Base-by-base conservation (phyloP, 352 stramenopile species). In the Phytophthora pinifolia region DNA sequence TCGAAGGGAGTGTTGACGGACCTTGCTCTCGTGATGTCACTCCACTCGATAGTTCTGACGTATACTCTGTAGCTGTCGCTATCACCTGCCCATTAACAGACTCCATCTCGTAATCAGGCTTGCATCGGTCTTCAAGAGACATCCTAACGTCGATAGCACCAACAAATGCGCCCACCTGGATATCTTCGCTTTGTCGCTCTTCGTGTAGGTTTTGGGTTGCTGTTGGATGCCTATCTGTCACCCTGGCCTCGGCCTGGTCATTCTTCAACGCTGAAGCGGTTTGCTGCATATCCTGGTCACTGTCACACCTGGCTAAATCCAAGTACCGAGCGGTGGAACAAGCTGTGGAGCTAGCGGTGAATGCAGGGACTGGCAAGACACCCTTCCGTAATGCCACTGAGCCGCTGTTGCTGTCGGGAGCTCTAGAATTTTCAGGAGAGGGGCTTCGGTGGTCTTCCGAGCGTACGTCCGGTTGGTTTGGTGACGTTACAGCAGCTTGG, bases 401-500 rank as follows among this genome's bases (percentile, higher is more conserved):
- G 37, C 48, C 30, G 9, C 35, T 55, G 15, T 47, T 55, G 34
- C 2, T 13, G n/a, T 46, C 18, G 30, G 15, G 9, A 5, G 29
- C 27, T 33, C 17, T 31, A 22, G 15, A 35, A 30, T 34, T 6
- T 6, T 59, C 42, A 25, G 9, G 9, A 12, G 31, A 50, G 47
- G 12, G 13, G 6, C 14, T 25, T 14, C 13, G 22, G 29, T 34
- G 34, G 2, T 30, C 32, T 33, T 46, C 32, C 36, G 15, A 22
- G 22, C 20, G 44, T 13, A 12, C 7, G 2, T 62, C 44, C 48
- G 25, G 5, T 15, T 62, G 46, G 10, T 12, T 37, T 46, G 61
- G 61, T 29, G 41, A 44, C 6, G 36, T 57, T 30, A 58, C 61
- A 60, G 62, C 65, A 25, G 74, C 76, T 64, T 86, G 74, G 0